A percentile compares a stretch with the other conserved stretches of the same genome.
Evolutionary conservation across 1,284 basidiomycete genomes (phyloP).

Genomic region (Flammula alnicola): DNA sequence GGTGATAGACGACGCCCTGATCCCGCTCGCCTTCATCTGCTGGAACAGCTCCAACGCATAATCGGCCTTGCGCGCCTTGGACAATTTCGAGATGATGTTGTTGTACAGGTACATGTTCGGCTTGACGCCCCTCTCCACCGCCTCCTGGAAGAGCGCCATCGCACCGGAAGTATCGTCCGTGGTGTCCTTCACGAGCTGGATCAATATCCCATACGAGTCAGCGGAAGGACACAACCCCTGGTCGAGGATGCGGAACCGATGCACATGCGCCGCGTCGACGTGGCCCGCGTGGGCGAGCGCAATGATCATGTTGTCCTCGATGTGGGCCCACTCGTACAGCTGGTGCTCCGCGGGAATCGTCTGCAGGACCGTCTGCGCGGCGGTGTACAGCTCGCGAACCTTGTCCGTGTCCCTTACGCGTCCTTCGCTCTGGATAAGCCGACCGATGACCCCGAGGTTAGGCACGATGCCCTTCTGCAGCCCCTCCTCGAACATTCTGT

Average conservation of each 20-base stretch:
- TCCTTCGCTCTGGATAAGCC: constrained; percentile 72
- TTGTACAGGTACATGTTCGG: constrained; percentile 93
- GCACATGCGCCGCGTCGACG: constrained; percentile 78
- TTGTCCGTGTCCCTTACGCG: constrained; percentile 64
- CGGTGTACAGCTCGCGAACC: constrained; percentile 70
- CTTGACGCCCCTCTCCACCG: constrained; percentile 67
- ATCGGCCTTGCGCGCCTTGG: constrained; percentile 91
- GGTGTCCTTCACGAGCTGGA: constrained; percentile 86
- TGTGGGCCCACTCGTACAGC: constrained; percentile 70
- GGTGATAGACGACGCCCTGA: constrained; percentile 85
- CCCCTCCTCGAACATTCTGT: constrained; percentile 32
- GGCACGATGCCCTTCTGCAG: constrained; percentile 50
- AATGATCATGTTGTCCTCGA: constrained; percentile 91
- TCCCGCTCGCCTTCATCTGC: constrained; percentile 73
- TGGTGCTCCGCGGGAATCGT: constrained; percentile 42
- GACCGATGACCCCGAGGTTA: constrained; percentile 56
- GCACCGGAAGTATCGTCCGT: constrained; percentile 93
- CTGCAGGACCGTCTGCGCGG: constrained; percentile 65
- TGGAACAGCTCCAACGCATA: constrained; percentile 86
- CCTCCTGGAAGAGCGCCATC: constrained; percentile 82
- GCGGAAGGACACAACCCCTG: constrained; percentile 81
- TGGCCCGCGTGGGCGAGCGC: constrained; percentile 83
- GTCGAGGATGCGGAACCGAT: constrained; percentile 80
- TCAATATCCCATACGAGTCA: constrained; percentile 91
- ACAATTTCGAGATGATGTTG: constrained; percentile 93